Evolutionary conservation across 179 eudicot genomes (phyloP), one percentile per base, ranked within the genome.

Genomic region (Beta corolliflora): DNA sequence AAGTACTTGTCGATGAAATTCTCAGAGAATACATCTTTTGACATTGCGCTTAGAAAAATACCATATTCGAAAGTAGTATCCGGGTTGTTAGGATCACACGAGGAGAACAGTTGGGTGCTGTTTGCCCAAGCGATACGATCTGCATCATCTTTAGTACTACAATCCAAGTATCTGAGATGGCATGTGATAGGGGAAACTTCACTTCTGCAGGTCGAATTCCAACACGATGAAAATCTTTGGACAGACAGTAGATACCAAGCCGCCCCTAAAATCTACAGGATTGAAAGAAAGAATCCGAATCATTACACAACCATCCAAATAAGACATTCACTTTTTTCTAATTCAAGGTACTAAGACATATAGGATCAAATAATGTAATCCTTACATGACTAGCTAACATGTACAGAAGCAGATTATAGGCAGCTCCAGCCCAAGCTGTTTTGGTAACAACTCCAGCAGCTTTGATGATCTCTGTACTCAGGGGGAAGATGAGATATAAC

Each of bases 361-460:
- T 31, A 31, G 36, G 36, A 31, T 31, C 36, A 31, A 31, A 31
- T 31, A 31, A 31, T 31, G 36, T 31, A 31, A 31, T 75, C 77
- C 92, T 78, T 84, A 93, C 97, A 86, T 93, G 97, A 82, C 96
- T 93, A 77, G 97, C 97, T 82, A 93, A 74, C 94, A 92, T 93
- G 84, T 93, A 93, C 56, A 93, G 84, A 7, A 93, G 83, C 76
- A 93, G 92, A 88, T 93, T 93, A 77, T 93, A 93, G 11, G 92
- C 94, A 58, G 96, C 97, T 41, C 97, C 96, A 0, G 96, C 96
- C 97, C 97, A 92, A 58, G 97, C 97, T 3, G 97, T 89, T 76
- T 88, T 92, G 59, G 97, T 89, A 85, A 93, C 96, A 48, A 91
- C 91, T 13, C 97, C 97, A 68, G 92, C 88, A 81, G 97, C 87